Base-by-base conservation (phyloP, 768 basidiomycete species). In the Lactarius sp. region DNA sequence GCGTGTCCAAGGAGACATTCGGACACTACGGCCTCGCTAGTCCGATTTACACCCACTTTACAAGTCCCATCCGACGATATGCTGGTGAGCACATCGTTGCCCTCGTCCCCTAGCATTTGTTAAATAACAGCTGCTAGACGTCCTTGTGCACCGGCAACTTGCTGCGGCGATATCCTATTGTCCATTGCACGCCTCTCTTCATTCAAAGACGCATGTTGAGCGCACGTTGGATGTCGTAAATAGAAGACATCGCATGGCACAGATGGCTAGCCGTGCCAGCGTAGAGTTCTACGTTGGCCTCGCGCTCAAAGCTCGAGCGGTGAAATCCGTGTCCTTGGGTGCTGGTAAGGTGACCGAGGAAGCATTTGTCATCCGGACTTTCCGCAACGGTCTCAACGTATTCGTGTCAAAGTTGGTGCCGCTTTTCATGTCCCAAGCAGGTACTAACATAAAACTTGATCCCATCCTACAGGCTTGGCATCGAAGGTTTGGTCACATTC, bases 11-110 rank as follows among this genome's bases (percentile, higher is more conserved):
- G 54, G 94, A 97, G 66, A 88, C 93, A 0, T 99, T 98, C 72
- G 89, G 91, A 2, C 97, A 98, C 74, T 99, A 99, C 73, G 97
- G 97, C 46, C 83, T 99, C n/a, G 97, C 97, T 0, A 94, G 85
- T 72, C 83, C 90, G 0, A 99, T 99, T 60, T 99, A 98, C 73
- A 99, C 97, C 0, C 97, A 98, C 73, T 98, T 98, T 72, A 98
- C 96, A 46, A 96, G 94, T 72, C 97, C 97, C 1, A 99, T 99
- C 69, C 82, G 97, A 60, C 85, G 97, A 61, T 99, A 97, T 73
- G 95, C 96, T 20, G 94, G 90, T 90, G 69, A 66, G 81, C 71
- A 31, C 6, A 54, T 18, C 55, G 6, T 57, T 20, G 6, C 41
- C 36, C 9, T 33, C n/a, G 59, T 31, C 14, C 41, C 56, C 55